These are phyloP conservation scores for Myrica gale DNA, from an alignment of 306 rosid genomes.

Conservation along the genomic window DNA sequence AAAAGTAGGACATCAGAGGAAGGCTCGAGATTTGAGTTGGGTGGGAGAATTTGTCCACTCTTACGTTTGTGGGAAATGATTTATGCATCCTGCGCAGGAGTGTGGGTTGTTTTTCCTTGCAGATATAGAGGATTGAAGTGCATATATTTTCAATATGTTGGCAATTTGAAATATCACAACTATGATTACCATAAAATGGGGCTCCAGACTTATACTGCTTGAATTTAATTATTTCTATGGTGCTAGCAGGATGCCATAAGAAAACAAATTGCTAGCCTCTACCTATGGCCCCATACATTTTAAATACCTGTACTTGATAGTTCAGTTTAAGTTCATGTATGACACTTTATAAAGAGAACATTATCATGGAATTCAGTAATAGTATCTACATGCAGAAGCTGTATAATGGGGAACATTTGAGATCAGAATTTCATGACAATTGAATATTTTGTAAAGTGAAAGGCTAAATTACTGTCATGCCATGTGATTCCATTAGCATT, in stretches of 20 bases:
- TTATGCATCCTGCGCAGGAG: not conserved
- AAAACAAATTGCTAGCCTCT: constrained; percentile 27
- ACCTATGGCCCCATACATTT: constrained; percentile 30
- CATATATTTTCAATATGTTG: not conserved
- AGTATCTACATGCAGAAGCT: not conserved
- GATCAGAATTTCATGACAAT: no score
- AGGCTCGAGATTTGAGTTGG: constrained; percentile 4
- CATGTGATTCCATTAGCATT: not conserved
- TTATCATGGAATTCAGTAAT: not conserved
- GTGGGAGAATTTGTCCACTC: not conserved
- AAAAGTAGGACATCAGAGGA: not conserved
- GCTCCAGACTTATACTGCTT: not conserved
- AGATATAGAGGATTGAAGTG: not conserved
- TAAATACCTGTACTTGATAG: constrained; percentile 29
- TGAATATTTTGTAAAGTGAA: not conserved
- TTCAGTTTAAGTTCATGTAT: constrained; percentile 21
- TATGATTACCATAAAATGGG: not conserved
- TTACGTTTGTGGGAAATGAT: not conserved
- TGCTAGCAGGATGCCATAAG: constrained; percentile 24
- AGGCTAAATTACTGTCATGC: not conserved
- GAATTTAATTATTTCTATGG: not conserved
- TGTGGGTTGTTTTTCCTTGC: not conserved
- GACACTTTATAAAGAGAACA: not conserved
- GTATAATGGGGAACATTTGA: not conserved
- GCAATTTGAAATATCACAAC: not conserved